A percentile compares a stretch with the other conserved stretches of the same genome.
phyloP scores from a whole-genome alignment of 2,329 filamentous ascomycete genomes.

The Neoascochyta sp. region DNA sequence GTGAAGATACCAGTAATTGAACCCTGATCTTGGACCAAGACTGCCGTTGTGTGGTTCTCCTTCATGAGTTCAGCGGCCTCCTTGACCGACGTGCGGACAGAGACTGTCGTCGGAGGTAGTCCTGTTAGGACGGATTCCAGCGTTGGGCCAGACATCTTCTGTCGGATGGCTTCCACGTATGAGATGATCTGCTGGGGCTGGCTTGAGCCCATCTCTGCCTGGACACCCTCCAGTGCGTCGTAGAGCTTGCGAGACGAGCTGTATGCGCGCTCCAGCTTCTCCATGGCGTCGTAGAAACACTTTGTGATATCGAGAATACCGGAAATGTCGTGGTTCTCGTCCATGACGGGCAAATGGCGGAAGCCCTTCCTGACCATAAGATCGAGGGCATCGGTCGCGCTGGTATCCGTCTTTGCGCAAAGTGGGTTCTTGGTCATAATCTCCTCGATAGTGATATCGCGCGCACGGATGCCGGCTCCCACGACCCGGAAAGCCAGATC shows the following conservation, averaged over 20 bases:
- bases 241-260: constrained; percentile 97
- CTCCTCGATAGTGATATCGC: constrained; percentile 87
- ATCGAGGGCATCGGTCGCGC: constrained; percentile 93
- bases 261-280: constrained; percentile 96
- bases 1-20: constrained; percentile 99
- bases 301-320: constrained; percentile 98
- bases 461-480: constrained; percentile 82
- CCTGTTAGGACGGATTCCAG: constrained; percentile 92
- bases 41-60: constrained; percentile 95
- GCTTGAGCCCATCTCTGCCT: constrained; percentile 91
- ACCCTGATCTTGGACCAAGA: constrained; percentile 93
- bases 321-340: constrained; percentile 98
- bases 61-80: constrained; percentile 96
- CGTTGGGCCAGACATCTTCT: constrained; percentile 97
- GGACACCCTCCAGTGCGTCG: constrained; percentile 94
- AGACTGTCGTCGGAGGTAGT: constrained; percentile 88
- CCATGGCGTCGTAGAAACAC: constrained; percentile 99
- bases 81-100: constrained; percentile 91
- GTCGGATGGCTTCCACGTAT: constrained; percentile 91
- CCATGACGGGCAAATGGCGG: constrained; percentile 96
- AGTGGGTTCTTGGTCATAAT: constrained; percentile 99
- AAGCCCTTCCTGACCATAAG: constrained; percentile 99
- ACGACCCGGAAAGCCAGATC: constrained; percentile 97
- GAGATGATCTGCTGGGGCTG: constrained; percentile 99
- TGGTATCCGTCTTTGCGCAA: constrained; percentile 95